Evolutionary conservation across 257 asterid genomes (phyloP), one percentile per base, ranked within the genome.

Genomic region (Ophiorrhiza pumila): DNA sequence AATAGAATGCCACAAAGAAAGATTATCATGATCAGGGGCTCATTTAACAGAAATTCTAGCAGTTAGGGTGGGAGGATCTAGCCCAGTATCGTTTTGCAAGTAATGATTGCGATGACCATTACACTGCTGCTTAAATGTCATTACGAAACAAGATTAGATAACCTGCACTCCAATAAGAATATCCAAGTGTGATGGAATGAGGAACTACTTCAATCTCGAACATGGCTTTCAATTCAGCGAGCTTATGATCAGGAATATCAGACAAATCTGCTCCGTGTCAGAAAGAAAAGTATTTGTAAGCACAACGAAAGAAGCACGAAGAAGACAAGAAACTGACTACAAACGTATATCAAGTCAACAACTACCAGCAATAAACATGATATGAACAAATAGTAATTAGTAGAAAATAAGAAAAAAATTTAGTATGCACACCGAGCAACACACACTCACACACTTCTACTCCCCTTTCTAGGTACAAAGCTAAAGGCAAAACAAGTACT

Each of bases 161-260:
- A 93, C 98, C 97, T 89, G 97, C 96, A 63, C 83, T 73, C 97
- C 97, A 91, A 37, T 94, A 91, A 34, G 96, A 87, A 87, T 94
- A 91, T 71, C 90, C 99, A 58, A 94, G 96, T 23, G 89, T 86
- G 70, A 91, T 31, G 0, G 89, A 85, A 85, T 94, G 78, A 3
- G 97, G 91, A 76, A 86, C 90, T 50, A 88, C 96, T 84, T 87
- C 84, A 80, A 87, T 80, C 78, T 90, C 90, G 75, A 87, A 90
- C 59, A 87, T 80, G 82, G 79, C 80, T 78, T 85, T 90, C 87
- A 94, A 42, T 76, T 91, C 87, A 74, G 87, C 91, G 60, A 91
- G 84, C 82, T 90, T 88, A 62, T 80, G 72, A 53, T 68, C 80
- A 14, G 98, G 97, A 60, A 94, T 85, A 66, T 82, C 93, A 39